These are phyloP conservation scores for Limnanthes douglasii DNA, from an alignment of 345 rosid species.

Conservation along the genomic window DNA sequence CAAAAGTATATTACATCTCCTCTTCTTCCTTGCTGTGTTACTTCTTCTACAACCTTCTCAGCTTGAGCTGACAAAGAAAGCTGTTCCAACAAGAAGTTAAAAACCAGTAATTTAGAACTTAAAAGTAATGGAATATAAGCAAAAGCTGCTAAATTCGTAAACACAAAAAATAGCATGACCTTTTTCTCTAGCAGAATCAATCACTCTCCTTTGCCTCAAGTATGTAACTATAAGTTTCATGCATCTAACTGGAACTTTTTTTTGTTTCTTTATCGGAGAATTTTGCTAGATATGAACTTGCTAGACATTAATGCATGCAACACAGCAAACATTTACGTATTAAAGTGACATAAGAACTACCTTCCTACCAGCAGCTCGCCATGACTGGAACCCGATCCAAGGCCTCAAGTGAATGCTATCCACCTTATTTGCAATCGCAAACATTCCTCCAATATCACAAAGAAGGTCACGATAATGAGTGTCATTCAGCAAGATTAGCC, in stretches of 20 bases:
- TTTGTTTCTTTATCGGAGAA: neutral
- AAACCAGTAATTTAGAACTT: neutral
- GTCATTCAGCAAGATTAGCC: constrained; percentile 60
- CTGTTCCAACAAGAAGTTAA: constrained; percentile 17
- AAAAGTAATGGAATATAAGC: neutral
- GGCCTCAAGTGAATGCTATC: constrained; percentile 91
- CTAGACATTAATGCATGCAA: constrained; percentile 1
- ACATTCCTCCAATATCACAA: constrained; percentile 97
- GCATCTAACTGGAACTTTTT: neutral
- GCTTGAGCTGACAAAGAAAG: constrained; percentile 47
- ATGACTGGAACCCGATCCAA: constrained; percentile 99
- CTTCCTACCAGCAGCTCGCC: constrained; percentile 97
- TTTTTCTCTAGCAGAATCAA: neutral
- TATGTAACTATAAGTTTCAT: neutral
- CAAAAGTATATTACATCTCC: constrained; percentile 60
- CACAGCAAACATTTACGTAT: constrained; percentile 1
- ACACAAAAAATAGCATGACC: neutral
- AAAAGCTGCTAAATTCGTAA: neutral
- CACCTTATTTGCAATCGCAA: constrained; percentile 77
- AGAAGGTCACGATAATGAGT: constrained; percentile 46
- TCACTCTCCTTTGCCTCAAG: neutral
- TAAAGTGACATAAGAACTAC: constrained; percentile 27
- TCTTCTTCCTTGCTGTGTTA: constrained; percentile 35
- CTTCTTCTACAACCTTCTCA: constrained; percentile 45
- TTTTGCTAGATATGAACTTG: neutral